Conservation (phyloP, 352 stramenopile genomes). For the Phytophthora pinifolia region DNA sequence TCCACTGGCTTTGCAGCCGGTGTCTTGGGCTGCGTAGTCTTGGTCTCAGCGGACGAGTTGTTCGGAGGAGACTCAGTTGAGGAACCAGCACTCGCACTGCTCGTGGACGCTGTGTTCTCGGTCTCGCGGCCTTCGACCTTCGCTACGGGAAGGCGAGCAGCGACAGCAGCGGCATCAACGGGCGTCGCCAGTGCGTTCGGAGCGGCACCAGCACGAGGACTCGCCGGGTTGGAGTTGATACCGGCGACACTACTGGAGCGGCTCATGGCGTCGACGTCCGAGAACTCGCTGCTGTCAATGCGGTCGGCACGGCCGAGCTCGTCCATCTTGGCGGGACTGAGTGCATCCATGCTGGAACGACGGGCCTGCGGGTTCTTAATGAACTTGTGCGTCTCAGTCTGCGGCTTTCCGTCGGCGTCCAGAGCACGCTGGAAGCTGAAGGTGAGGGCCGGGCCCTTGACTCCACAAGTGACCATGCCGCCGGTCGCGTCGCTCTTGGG, state of each 20-base stretch:
- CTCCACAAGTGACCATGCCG: constrained; percentile 47
- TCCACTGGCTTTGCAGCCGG: background rate
- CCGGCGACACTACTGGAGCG: constrained; percentile 37
- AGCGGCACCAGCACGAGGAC: constrained; percentile 23
- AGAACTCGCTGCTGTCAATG: constrained; percentile 49
- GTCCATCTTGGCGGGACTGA: constrained; percentile 48
- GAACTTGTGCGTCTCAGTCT: constrained; percentile 41
- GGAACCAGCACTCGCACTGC: constrained; percentile 6
- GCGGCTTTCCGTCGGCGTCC: constrained; percentile 27
- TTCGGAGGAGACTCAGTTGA: constrained; percentile 2
- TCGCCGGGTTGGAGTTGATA: constrained; percentile 29
- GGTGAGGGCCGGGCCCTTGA: constrained; percentile 42
- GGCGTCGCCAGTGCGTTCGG: constrained; percentile 4
- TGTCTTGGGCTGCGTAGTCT: constrained; percentile 10
- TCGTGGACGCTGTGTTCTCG: constrained; percentile 7
- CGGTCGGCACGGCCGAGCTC: constrained; percentile 40
- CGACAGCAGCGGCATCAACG: constrained; percentile 21
- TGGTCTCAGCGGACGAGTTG: background rate
- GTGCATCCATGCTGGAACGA: constrained; percentile 42
- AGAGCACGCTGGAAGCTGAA: constrained; percentile 35
- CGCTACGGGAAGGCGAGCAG: constrained; percentile 12
- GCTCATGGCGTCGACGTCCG: constrained; percentile 48
- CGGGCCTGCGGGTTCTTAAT: constrained; percentile 50
- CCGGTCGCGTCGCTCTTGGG: constrained; percentile 47
- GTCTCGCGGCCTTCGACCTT: constrained; percentile 12